phyloP scores from a whole-genome alignment of 2,329 filamentous ascomycete species.

The Hypoxylon sp. region DNA sequence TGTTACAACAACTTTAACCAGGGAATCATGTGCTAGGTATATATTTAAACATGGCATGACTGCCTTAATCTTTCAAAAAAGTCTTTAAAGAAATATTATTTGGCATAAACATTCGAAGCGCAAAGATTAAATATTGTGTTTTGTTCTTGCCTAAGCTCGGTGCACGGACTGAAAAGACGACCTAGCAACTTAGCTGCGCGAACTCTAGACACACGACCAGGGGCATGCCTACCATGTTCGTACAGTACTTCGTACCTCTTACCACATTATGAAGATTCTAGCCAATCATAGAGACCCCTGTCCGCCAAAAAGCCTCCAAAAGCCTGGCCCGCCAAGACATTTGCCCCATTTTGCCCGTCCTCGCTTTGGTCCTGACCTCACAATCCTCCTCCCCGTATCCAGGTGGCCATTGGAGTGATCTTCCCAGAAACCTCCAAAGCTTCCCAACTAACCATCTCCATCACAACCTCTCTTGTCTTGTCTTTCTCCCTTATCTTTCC shows the following conservation, averaged over 20 bases:
- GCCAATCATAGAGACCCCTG: constrained; percentile 37
- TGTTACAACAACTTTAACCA: not conserved
- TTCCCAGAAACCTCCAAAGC: constrained; percentile 46
- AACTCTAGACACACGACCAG: constrained; percentile 34
- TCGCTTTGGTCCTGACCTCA: constrained; percentile 46
- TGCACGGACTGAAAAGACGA: not conserved
- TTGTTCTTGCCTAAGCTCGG: constrained; percentile 5
- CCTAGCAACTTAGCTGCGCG: constrained; percentile 6
- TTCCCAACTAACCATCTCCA: constrained; percentile 50
- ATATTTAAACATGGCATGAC: not conserved
- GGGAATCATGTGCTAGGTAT: not conserved
- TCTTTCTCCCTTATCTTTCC: constrained; percentile 43
- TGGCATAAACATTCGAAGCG: constrained; percentile 11
- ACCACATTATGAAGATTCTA: constrained; percentile 40
- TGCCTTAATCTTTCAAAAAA: not conserved
- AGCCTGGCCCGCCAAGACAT: constrained; percentile 43
- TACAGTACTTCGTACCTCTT: constrained; percentile 40
- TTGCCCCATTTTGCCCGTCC: constrained; percentile 45
- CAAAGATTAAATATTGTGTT: constrained; percentile 10
- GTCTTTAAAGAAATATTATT: not conserved
- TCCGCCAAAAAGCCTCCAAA: constrained; percentile 36
- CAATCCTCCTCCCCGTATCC: constrained; percentile 46
- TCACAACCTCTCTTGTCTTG: constrained; percentile 45
- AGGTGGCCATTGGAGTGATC: constrained; percentile 46
- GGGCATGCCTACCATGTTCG: constrained; percentile 33